phyloP scores from a whole-genome alignment of 2,329 filamentous ascomycete genomes.

The Colletotrichum costaricense region DNA sequence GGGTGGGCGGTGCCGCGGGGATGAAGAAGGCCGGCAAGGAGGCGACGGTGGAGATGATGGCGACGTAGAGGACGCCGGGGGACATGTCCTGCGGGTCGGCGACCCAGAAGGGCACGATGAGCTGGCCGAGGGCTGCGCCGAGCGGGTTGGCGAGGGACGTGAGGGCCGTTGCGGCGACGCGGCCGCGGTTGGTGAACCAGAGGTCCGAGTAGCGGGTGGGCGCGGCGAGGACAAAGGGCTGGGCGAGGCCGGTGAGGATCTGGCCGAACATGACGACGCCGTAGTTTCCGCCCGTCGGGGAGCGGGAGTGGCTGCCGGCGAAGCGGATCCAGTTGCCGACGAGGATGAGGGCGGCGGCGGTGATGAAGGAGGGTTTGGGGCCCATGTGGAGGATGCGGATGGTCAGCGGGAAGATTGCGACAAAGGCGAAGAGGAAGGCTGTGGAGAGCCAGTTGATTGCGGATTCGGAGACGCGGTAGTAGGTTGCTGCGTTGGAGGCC shows the following conservation, averaged over 20 bases:
- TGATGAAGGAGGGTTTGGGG: slow-evolving; percentile 81
- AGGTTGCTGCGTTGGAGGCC: slow-evolving; percentile 77
- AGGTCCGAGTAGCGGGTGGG: slow-evolving; percentile 92
- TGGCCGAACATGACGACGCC: slow-evolving; percentile 90
- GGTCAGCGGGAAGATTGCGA: slow-evolving; percentile 75
- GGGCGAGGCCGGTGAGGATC: slow-evolving; percentile 87
- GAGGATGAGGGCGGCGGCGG: slow-evolving; percentile 78
- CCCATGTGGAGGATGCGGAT: slow-evolving; percentile 85
- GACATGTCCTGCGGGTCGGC: slow-evolving; percentile 73
- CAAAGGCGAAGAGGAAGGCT: slow-evolving; percentile 87
- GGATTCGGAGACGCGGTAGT: slow-evolving; percentile 80
- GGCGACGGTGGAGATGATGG: slow-evolving; percentile 78
- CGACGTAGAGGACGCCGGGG: slow-evolving; percentile 84
- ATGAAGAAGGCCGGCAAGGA: slow-evolving; percentile 85
- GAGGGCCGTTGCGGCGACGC: slow-evolving; percentile 88
- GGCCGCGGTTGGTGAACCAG: slow-evolving; percentile 89
- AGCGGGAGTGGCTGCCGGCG: slow-evolving; percentile 68
- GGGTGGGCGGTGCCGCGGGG: slow-evolving; percentile 80
- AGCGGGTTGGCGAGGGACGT: slow-evolving; percentile 90
- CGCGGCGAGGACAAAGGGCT: slow-evolving; percentile 91
- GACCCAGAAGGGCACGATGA: slow-evolving; percentile 85
- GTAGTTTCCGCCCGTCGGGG: slow-evolving; percentile 67
- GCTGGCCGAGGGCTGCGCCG: slow-evolving; percentile 87
- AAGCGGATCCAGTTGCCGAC: slow-evolving; percentile 93
- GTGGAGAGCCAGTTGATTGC: slow-evolving; percentile 95